These are phyloP conservation scores for Lagerstroemia speciosa DNA, from an alignment of 345 rosid species.

Conservation along the genomic window DNA sequence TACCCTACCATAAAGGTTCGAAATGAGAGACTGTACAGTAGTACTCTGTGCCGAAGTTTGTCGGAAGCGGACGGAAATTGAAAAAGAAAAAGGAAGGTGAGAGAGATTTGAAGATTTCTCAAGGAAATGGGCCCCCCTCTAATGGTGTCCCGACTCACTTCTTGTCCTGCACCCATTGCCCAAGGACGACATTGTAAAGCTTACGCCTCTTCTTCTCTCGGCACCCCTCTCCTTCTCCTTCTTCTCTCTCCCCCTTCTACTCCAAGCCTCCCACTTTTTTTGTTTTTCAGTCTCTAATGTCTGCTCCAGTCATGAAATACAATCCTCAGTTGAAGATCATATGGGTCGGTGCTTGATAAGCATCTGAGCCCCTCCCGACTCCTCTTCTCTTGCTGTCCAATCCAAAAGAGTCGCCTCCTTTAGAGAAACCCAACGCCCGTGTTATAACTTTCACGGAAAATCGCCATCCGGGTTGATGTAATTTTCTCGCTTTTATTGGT, in stretches of 20 bases:
- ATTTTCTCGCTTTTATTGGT: neutral
- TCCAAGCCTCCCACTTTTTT: conserved; percentile 7
- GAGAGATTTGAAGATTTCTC: neutral
- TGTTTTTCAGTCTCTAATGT: conserved; percentile 25
- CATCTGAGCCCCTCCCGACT: conserved; percentile 16
- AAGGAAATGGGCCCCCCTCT: conserved; percentile 10
- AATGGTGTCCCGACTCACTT: conserved; percentile 11
- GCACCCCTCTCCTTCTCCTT: neutral
- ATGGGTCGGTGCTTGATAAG: conserved; percentile 45
- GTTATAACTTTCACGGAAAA: neutral
- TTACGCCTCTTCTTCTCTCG: conserved; percentile 6
- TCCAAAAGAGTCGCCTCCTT: conserved; percentile 1
- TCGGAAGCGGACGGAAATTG: neutral
- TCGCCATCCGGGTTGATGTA: neutral
- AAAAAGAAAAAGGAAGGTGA: neutral
- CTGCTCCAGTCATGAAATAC: conserved; percentile 19
- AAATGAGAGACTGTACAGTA: neutral
- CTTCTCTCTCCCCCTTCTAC: conserved; percentile 17
- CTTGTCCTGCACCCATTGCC: neutral
- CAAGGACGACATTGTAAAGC: conserved; percentile 2
- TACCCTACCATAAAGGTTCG: neutral
- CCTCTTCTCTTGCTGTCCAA: conserved; percentile 9
- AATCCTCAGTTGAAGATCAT: conserved; percentile 12
- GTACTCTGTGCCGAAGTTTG: neutral
- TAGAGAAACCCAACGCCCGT: neutral